Evolutionary conservation across 257 asterid species (phyloP).

Genomic region (Oldenlandia corymbosa): DNA sequence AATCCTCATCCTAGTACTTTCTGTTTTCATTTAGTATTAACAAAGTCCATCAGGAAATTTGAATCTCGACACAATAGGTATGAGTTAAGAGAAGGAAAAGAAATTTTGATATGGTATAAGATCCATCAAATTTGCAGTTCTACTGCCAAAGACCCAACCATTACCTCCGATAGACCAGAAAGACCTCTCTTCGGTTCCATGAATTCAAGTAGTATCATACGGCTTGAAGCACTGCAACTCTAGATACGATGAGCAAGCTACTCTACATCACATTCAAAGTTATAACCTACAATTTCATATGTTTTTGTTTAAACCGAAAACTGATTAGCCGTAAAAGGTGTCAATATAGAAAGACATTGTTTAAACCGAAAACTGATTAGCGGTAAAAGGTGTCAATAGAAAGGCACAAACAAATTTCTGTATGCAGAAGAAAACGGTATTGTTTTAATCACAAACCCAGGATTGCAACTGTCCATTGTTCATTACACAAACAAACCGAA

Average conservation of each 20-base stretch:
- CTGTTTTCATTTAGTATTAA: conserved; percentile 33
- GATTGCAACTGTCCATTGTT: background rate
- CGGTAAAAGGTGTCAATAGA: too few relatives aligned
- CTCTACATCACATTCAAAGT: conserved; percentile 72
- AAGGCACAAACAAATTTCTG: background rate
- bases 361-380: too few relatives aligned
- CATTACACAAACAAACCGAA: background rate
- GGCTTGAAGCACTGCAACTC: conserved; percentile 68
- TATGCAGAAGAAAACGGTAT: background rate
- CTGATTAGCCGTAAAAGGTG: conserved; percentile 7
- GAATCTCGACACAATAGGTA: background rate
- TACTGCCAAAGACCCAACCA: background rate
- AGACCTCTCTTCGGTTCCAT: conserved; percentile 82
- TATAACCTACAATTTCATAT: conserved; percentile 56
- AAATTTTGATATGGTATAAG: background rate
- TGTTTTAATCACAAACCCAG: background rate
- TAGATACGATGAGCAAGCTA: conserved; percentile 79
- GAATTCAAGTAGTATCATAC: conserved; percentile 85
- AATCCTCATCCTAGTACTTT: conserved; percentile 74
- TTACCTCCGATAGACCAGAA: conserved; percentile 86
- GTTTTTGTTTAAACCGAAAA: background rate
- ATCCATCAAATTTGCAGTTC: background rate
- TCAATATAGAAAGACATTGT: too few relatives aligned
- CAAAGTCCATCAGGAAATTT: background rate
- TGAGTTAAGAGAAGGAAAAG: background rate